Evolutionary conservation across 805 yeast species (phyloP).

Genomic region (Starmerella scarabaei): DNA sequence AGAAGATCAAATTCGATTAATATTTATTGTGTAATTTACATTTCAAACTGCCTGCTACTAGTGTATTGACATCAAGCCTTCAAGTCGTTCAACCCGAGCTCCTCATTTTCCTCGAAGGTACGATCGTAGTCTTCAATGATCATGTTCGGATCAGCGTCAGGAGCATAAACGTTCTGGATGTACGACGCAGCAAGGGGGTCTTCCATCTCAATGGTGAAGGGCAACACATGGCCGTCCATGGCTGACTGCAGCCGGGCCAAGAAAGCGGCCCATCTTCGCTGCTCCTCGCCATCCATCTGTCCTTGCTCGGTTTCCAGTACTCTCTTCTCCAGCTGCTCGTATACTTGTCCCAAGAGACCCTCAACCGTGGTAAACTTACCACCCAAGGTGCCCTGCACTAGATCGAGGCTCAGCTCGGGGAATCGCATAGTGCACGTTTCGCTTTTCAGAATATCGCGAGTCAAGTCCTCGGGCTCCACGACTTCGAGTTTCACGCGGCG

Average conservation of each 20-base stretch:
- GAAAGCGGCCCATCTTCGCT: constrained; percentile 70
- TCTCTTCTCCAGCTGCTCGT: constrained; percentile 74
- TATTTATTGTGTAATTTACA: too few species aligned
- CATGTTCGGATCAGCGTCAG: constrained; percentile 97
- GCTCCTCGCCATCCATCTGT: constrained; percentile 71
- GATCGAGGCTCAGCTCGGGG: constrained; percentile 82
- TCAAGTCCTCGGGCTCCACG: constrained; percentile 82
- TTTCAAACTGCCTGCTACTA: too few species aligned
- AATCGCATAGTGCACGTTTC: constrained; percentile 79
- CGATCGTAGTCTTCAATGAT: constrained; percentile 79
- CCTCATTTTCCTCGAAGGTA: constrained; percentile 79
- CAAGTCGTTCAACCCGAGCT: constrained; percentile 56
- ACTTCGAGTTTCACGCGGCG: constrained; percentile 56
- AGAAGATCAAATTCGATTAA: background rate
- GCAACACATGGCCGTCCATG: constrained; percentile 57
- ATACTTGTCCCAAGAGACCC: constrained; percentile 79
- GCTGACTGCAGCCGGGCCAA: constrained; percentile 66
- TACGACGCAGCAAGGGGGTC: constrained; percentile 94
- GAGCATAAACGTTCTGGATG: constrained; percentile 96
- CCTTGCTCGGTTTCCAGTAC: constrained; percentile 80
- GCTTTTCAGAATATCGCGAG: constrained; percentile 86
- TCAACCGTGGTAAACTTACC: constrained; percentile 96
- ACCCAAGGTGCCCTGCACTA: constrained; percentile 92
- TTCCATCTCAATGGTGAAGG: constrained; percentile 73
- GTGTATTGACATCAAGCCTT: constrained; percentile 25